These are phyloP conservation scores for Cyberlindnera maclurae DNA, from an alignment of 805 yeast species.

Conservation along the genomic window DNA sequence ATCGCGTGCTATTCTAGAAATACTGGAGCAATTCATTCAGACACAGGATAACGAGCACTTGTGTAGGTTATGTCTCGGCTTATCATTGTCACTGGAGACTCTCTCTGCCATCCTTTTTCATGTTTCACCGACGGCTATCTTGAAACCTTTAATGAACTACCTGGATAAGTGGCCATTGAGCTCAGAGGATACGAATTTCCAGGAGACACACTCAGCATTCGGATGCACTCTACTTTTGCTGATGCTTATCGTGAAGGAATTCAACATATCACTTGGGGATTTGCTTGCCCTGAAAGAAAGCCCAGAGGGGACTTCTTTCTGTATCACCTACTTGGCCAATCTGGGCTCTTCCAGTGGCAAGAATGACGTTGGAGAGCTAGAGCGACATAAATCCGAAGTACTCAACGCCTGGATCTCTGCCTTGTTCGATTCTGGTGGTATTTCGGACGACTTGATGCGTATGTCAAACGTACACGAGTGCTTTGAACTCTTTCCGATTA, in stretches of 20 bases:
- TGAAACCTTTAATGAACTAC: constrained; percentile 41
- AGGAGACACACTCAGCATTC: constrained; percentile 62
- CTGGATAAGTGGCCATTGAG: constrained; percentile 38
- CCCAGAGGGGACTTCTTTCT: constrained; percentile 23
- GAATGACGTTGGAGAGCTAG: constrained; percentile 18
- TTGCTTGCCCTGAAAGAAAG: constrained; percentile 17
- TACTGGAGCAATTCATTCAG: constrained; percentile 30
- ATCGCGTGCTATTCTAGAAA: constrained; percentile 28
- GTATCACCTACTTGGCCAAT: constrained; percentile 23
- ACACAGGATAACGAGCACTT: constrained; percentile 37
- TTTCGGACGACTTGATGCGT: constrained; percentile 75
- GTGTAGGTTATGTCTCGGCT: constrained; percentile 44
- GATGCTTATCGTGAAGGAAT: constrained; percentile 32
- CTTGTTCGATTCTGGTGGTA: constrained; percentile 74
- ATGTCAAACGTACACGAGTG: constrained; percentile 61
- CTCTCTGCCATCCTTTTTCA: constrained; percentile 39
- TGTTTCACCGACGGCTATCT: constrained; percentile 35
- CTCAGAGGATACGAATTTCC: constrained; percentile 47
- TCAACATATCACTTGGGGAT: constrained; percentile 27
- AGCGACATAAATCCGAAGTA: constrained; percentile 22
- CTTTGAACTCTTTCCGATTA: constrained; percentile 59
- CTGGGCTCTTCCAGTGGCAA: constrained; percentile 24
- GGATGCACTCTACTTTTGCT: constrained; percentile 52
- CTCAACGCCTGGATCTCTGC: constrained; percentile 74
- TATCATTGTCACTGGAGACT: constrained; percentile 36